phyloP scores from a whole-genome alignment of 305 asterid species.

The Striga hermonthica region DNA sequence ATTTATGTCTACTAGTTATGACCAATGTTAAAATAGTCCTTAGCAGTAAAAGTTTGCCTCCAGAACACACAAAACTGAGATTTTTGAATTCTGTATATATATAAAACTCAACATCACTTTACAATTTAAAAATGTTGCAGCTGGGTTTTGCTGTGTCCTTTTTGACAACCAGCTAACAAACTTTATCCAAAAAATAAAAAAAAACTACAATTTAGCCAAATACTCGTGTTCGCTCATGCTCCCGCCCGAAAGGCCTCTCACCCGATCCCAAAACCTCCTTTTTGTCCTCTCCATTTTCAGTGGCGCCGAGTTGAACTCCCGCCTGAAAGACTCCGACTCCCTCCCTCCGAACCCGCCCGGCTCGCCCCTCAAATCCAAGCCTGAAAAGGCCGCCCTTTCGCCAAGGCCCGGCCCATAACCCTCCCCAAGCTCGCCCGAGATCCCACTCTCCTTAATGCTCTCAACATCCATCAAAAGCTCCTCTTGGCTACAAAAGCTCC shows the following conservation, averaged over 20 bases:
- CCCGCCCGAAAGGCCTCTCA: constrained; percentile 61
- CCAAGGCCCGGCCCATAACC: constrained; percentile 41
- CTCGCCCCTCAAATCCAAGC: constrained; percentile 46
- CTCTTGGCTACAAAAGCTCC: constrained; percentile 62
- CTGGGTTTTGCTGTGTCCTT: too few species aligned
- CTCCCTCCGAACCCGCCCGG: constrained; percentile 39
- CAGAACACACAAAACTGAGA: too few species aligned
- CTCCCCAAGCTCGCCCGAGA: constrained; percentile 45
- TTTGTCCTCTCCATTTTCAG: constrained; percentile 46
- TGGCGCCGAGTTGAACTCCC: constrained; percentile 87
- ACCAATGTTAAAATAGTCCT: too few species aligned
- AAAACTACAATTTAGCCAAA: too few species aligned
- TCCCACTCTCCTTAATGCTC: constrained; percentile 32
- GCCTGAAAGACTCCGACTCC: constrained; percentile 71
- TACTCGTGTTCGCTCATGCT: constrained; percentile 82
- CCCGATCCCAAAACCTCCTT: constrained; percentile 64
- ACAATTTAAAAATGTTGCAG: too few species aligned
- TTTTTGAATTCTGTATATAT: too few species aligned
- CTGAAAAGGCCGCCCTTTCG: constrained; percentile 39
- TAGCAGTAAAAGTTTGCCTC: too few species aligned
- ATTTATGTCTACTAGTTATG: too few species aligned
- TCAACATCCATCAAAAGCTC: constrained; percentile 47
- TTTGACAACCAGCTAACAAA: too few species aligned
- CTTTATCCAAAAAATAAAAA: too few species aligned
- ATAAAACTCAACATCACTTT: too few species aligned